Evolutionary conservation across 2,329 filamentous ascomycete species (phyloP).

Genomic region (Cercospora sojina): DNA sequence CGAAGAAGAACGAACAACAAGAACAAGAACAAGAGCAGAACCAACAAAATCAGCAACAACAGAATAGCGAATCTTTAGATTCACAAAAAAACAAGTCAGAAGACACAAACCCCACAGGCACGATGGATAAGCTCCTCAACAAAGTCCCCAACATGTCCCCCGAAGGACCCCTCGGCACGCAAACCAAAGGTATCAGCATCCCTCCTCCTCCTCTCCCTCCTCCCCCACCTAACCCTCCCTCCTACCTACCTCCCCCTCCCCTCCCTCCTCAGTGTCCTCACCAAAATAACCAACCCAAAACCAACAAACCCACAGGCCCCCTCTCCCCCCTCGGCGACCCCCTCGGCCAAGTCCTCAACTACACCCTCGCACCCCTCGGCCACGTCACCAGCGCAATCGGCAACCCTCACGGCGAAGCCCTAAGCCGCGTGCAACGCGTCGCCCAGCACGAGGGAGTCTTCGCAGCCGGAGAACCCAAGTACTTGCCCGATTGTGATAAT

Average conservation of each 20-base stretch:
- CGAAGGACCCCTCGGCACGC: conserved; percentile 30
- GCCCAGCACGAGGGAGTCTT: conserved; percentile 28
- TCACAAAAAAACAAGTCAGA: neutral
- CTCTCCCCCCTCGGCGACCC: conserved; percentile 38
- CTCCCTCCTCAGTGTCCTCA: neutral
- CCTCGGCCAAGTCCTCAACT: conserved; percentile 37
- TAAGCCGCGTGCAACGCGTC: conserved; percentile 26
- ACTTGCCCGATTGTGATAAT: conserved; percentile 25
- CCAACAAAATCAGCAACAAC: neutral
- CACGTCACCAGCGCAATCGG: conserved; percentile 34
- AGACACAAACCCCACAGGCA: neutral
- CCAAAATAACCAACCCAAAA: no score
- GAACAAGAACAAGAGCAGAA: neutral
- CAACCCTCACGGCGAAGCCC: conserved; percentile 35
- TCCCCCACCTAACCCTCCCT: neutral
- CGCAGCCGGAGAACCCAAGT: conserved; percentile 17
- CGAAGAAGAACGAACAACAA: neutral
- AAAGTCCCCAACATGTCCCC: conserved; percentile 31
- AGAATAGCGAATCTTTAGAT: neutral
- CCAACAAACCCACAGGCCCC: conserved; percentile 32
- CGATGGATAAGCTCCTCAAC: conserved; percentile 23
- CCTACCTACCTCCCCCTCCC: no score
- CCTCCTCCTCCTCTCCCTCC: neutral
- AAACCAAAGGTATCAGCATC: conserved; percentile 28
- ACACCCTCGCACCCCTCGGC: conserved; percentile 35